Evolutionary conservation across 441 rosid genomes (phyloP), one percentile per base, ranked within the genome.

Genomic region (Breynia disticha): DNA sequence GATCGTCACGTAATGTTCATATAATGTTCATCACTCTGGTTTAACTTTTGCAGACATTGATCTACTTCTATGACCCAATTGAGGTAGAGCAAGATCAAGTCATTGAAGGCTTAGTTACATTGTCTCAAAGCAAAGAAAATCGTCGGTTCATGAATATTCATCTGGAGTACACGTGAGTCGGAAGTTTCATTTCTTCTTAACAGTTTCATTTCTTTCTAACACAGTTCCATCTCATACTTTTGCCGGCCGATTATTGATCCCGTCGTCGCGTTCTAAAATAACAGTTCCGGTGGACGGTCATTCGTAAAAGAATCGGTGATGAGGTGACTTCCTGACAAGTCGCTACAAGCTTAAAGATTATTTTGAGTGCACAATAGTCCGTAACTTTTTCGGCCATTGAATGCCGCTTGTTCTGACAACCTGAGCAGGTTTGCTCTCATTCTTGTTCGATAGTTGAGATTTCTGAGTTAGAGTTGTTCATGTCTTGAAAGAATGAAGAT

Each of bases 61-160:
- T 93, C 49, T 93, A 86, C 82, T 86, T 89, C 55, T 86, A 86
- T 65, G 98, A 93, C 63, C 98, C 98, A 1, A 61, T 84, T 56
- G 93, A 84, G 55, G 77, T 93, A 59, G 97, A 82, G 76, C 97
- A 89, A 74, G 96, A 88, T 72, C 96, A 88, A 75, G 62, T 77
- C 28, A 80, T 93, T 61, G 95, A 86, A 66, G 98, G 97, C 60
- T 81, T 87, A 32, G 71, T 84, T 50, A 76, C 83, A 41, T 77
- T 93, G 49, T 72, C 98, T 45, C 98, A 88, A 68, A 84, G 93
- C 80, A 84, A 76, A 81, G 96, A 88, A 76, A 89, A 93, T 57
- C 73, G 81, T 43, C 76, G 97, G 50, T 86, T 84, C 79, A 88
- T 93, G 98, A 93, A 93, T 74, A 93, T 93, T 63, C 91, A 80